Evolutionary conservation across 2,329 filamentous ascomycete genomes (phyloP), one percentile per base, ranked within the genome.

Genomic region (Diaporthe humulicola): DNA sequence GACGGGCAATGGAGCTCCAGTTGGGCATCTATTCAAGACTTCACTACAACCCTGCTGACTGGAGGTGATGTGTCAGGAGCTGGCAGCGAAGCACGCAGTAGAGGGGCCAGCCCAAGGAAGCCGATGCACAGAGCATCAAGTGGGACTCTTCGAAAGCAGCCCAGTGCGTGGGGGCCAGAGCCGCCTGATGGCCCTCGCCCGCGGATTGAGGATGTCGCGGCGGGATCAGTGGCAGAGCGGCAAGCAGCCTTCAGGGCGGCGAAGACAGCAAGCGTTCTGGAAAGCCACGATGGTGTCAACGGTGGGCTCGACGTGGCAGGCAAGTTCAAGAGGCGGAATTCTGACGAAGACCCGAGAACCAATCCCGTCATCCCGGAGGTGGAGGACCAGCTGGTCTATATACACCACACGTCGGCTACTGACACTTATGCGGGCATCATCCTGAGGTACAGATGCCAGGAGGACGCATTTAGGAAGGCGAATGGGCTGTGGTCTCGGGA

Each of bases 401-500:
- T 98, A 70, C 97, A 99, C 84, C 92, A 93, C 79, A 95, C 98
- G 25, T 90, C 93, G 79, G 90, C 93, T 19, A 90, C 90, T 58
- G 97, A 99, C 84, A 98, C 95, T 2, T 92, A 98, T 78, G 95
- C 96, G 1, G 96, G 97, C 3, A 92, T 99, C 69, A 93, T 97
- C 70, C 92, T 99, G 77, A 94, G 93, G 79, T 99, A 97, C 84
- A 93, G 94, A 79, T 98, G 96, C 82, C 91, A 94, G 77, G 92
- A 95, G 73, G 93, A 96, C 64, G 90, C 93, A 2, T 92, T 99
- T 78, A 90, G 95, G 74, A 97, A 94, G 82, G 92, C 95, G 52
- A 99, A 99, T 82, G 92, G 97, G 15, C 92, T 99, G 80, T 99
- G 97, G 97, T 95, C 95, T 9, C 95, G 95, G 77, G 97, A 98